A percentile compares a stretch with the other conserved stretches of the same genome.
phyloP scores from a whole-genome alignment of 225 moss, liverwort and hornwort species.

The Polytrichum formosum region DNA sequence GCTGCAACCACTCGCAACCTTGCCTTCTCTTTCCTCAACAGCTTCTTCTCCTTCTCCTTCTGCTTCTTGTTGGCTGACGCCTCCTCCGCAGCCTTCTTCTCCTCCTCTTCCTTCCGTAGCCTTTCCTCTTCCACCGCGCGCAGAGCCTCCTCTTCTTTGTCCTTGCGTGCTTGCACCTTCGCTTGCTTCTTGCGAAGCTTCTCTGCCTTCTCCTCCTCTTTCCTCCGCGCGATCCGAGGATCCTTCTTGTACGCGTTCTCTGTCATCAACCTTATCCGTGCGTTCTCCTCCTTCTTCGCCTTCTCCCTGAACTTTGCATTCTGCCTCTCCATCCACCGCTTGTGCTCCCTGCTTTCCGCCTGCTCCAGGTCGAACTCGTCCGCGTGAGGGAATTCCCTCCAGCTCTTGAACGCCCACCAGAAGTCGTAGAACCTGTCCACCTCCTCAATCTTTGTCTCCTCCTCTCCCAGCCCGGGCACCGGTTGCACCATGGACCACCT shows the following conservation, averaged over 20 bases:
- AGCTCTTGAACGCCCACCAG: slow-evolving; percentile 93
- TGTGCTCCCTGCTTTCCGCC: slow-evolving; percentile 96
- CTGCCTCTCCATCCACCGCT: slow-evolving; percentile 99
- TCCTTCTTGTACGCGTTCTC: slow-evolving; percentile 94
- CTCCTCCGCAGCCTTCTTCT: slow-evolving; percentile 63
- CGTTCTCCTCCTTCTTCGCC: slow-evolving; percentile 94
- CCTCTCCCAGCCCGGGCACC: slow-evolving; percentile 81
- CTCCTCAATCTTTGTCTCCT: slow-evolving; percentile 35
- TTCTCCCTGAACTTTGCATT: slow-evolving; percentile 89
- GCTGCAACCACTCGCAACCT: slow-evolving; percentile 70
- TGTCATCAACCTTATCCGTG: slow-evolving; percentile 66
- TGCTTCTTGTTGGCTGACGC: slow-evolving; percentile 74
- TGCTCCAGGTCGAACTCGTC: slow-evolving; percentile 97
- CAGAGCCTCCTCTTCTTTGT: slow-evolving; percentile 79
- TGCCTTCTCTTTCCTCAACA: slow-evolving; percentile 83
- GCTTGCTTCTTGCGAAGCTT: slow-evolving; percentile 87
- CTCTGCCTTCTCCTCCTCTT: slow-evolving; percentile 78
- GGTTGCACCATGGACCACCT: slow-evolving; percentile 88
- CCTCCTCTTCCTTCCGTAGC: slow-evolving; percentile 66
- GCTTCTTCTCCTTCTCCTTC: slow-evolving; percentile 88
- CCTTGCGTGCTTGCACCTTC: slow-evolving; percentile 65
- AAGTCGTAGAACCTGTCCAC: slow-evolving; percentile 92
- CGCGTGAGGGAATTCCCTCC: slow-evolving; percentile 98
- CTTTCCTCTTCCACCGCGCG: slow-evolving; percentile 72
- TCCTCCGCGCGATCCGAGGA: slow-evolving; percentile 75